Evolutionary conservation across 2,329 filamentous ascomycete species (phyloP), one percentile per base, ranked within the genome.

Genomic region (Aspergillus sp.): DNA sequence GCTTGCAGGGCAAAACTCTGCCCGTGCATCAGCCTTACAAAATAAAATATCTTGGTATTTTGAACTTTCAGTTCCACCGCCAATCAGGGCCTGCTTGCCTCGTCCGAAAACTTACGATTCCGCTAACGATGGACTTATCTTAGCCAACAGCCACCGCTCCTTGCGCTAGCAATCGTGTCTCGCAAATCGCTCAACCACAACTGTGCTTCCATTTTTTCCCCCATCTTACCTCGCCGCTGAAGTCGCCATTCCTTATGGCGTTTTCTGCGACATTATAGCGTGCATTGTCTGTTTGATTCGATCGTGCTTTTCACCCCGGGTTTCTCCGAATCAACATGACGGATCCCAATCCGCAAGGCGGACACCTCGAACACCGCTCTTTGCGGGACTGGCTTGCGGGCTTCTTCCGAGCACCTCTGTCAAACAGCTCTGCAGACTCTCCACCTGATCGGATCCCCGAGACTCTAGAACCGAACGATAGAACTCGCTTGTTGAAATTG

Each of bases 401-500:
- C 49, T 60, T 73, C 55, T 73, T 77, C 55, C 70, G 70, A 54
- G 61, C 66, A 8, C 47, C 63, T 19, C 54, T 64, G 36, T 47
- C 63, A 23, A 59, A 50, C 51, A 59, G n/a, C 10, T 42, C 61
- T 44, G 57, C 49, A 57, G 64, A 64, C 25, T 27, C 60, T 30
- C 56, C 56, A 50, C 54, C 64, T 42, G 52, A 65, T 30, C 27
- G 57, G 11, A 41, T 61, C 30, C 47, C 54, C 13, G 51, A 54
- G 10, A 60, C 38, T 54, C 63, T 17, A 27, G 69, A 70, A 39
- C 64, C 70, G 15, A 71, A 76, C 62, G 71, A 68, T 38, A 71
- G 72, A 62, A 77, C 75, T 23, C 70, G 73, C 27, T 67, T 80
- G 25, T 64, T 80, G 41, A 71, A 77, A 32, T 76, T 74, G 5